Conservation (phyloP, 2,329 filamentous ascomycete species). For the Aspergillus brunneoviolaceus region DNA sequence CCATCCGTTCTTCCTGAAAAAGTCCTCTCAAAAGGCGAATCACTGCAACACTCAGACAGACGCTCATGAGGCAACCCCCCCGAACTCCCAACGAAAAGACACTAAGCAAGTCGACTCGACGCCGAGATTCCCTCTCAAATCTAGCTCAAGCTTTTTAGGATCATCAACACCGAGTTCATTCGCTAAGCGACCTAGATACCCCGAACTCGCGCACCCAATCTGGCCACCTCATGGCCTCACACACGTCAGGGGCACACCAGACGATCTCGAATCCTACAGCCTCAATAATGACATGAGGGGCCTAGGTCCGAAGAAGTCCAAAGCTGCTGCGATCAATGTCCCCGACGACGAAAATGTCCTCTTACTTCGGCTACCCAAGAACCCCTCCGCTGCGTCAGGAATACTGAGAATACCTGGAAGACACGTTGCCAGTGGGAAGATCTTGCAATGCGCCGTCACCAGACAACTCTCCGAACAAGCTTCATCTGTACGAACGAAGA, state of each 20-base stretch:
- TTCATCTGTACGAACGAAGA: conserved; percentile 4
- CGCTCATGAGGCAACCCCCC: neutral
- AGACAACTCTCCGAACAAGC: conserved; percentile 29
- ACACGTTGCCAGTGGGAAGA: conserved; percentile 30
- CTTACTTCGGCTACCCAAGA: conserved; percentile 1
- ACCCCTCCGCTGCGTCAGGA: neutral
- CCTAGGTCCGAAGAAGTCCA: conserved; percentile 39
- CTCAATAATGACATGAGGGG: neutral
- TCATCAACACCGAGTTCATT: conserved; percentile 16
- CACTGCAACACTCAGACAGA: neutral
- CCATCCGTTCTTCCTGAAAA: conserved; percentile 70
- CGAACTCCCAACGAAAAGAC: neutral
- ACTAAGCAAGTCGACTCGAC: neutral
- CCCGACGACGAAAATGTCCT: conserved; percentile 36
- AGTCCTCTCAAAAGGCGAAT: conserved; percentile 37
- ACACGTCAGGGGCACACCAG: conserved; percentile 52
- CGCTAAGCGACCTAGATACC: conserved; percentile 27
- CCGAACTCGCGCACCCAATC: conserved; percentile 35
- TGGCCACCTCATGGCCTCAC: conserved; percentile 41
- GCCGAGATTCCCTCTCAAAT: neutral
- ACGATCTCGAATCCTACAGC: neutral
- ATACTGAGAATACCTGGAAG: conserved; percentile 31
- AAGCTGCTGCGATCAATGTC: conserved; percentile 34
- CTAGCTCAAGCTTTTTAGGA: neutral
- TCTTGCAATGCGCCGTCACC: conserved; percentile 29